Evolutionary conservation across 2,329 filamentous ascomycete genomes (phyloP), one percentile per base, ranked within the genome.

Genomic region (Sclerotinia trifoliorum): DNA sequence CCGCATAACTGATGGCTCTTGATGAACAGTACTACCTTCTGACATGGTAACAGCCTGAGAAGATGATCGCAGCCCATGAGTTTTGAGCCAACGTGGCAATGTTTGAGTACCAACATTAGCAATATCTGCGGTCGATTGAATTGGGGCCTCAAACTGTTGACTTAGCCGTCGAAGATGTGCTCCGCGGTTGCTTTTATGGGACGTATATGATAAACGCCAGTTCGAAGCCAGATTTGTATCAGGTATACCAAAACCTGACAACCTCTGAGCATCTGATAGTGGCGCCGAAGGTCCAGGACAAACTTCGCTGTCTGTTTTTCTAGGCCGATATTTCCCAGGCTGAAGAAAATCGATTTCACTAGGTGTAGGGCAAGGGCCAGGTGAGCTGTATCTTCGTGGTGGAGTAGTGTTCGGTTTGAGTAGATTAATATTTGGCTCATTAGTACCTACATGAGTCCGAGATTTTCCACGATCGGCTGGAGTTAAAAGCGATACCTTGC

Each of bases 181-280:
- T 10, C 73, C 73, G 49, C 75, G 70, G 44, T 74, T 63, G 10
- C 1, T 51, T 39, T 51, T 73, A 0, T 71, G 66, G 6, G 70
- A 67, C 26, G 70, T 54, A 62, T 78, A 78, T 19, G 76, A 77
- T 17, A 77, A 65, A 57, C 76, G 70, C 77, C 77, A 78, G 24
- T 74, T 73, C 55, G 75, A 76, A 48, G 35, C 17, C 7, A 29
- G 46, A 15, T 69, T 65, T 71, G 32, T 55, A 8, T 65, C 49
- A 39, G 68, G 69, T 24, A 72, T 65, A 48, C 52, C 71, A 64
- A 76, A 73, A 69, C 73, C 76, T 54, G 75, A 70, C 46, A 75
- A 62, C 21, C 72, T 68, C 56, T 70, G 70, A 48, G 77, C 72
- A 24, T 70, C 55, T 26, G 76, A 52, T 2, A 71, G 46, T 5